Evolutionary conservation across 495 filamentous ascomycete species (phyloP).

Genomic region (Aspergillus asperescens): DNA sequence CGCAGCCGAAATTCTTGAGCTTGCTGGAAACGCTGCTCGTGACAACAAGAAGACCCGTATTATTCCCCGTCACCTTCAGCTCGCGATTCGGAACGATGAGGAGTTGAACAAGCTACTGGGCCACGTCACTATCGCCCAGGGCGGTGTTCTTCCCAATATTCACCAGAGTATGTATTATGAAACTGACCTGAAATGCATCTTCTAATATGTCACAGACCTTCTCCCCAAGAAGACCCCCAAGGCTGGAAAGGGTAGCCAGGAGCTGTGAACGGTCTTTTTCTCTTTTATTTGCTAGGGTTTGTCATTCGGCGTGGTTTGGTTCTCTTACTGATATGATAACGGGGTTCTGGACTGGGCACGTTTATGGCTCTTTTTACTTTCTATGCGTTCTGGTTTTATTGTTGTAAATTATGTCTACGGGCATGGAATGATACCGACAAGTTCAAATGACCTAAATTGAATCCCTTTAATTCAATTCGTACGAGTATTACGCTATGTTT

Average conservation of each 20-base stretch:
- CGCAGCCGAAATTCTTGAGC: conserved; percentile 95
- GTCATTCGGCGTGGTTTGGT: conserved; percentile 57
- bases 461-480: not conserved
- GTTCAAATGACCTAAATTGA: conserved; percentile 11
- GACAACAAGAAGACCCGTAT: conserved; percentile 99
- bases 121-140: conserved; percentile 98
- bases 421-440: conserved; percentile 53
- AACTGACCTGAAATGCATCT: not conserved
- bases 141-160: conserved; percentile 98
- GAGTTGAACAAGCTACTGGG: conserved; percentile 99
- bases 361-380: conserved; percentile 68
- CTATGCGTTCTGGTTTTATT: conserved; percentile 62
- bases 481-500: not conserved
- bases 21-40: conserved; percentile 96
- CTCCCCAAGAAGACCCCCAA: conserved; percentile 97
- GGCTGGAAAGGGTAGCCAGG: conserved; percentile 86
- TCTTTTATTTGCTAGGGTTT: conserved; percentile 46
- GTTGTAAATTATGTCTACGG: conserved; percentile 92
- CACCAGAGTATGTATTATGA: conserved; percentile 78
- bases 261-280: conserved; percentile 62
- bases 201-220: conserved; percentile 66
- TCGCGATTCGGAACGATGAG: conserved; percentile 99
- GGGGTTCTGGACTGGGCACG: conserved; percentile 79
- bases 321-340: conserved; percentile 74
- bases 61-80: conserved; percentile 97